Evolutionary conservation across 1,284 basidiomycete species (phyloP), one percentile per base, ranked within the genome.

Genomic region (Xanthoconium separans): DNA sequence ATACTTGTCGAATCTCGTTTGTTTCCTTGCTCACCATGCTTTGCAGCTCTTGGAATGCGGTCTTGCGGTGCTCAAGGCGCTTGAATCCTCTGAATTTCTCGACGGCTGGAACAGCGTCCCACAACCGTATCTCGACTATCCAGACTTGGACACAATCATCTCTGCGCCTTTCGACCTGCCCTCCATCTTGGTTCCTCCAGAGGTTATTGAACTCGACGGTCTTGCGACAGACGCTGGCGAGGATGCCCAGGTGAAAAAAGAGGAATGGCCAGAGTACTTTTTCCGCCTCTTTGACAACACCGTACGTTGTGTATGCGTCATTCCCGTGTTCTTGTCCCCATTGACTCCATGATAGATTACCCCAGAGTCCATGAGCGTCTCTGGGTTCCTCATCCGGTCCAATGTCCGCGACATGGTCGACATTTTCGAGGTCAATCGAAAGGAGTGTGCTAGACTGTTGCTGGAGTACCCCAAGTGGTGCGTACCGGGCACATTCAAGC

Each of bases 401-500:
- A 78, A 88, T 27, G 70, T 98, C 10, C 74, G 85, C n/a, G 95
- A 98, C 68, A 83, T 91, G 44, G 75, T 98, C 51, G 86, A 94
- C 61, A 89, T 98, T 30, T 99, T 93, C 68, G 96, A 99, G 71
- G 84, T 97, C 45, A 99, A 99, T 71, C 84, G 96, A 51, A 98
- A 97, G 71, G 96, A 99, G 65, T 92, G 89, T 62, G 93, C 96
- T 2, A 80, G 90, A 12, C 74, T 98, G 12, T 78, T 99, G 3
- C 79, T 98, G 39, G 89, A 95, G 62, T 85, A 94, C 47, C 91
- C 93, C 1, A 89, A 89, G 63, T 97, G 94, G 91, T 81, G 89
- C 48, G 70, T 87, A 1, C 77, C 81, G 8, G 93, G 93, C 2
- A 94, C 93, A 0, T 98, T 97, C 80, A 90, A 87, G 62, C 81